A percentile compares a stretch with the other conserved stretches of the same genome.
These are phyloP conservation scores for Apiotrichum porosum DNA, from an alignment of 1,284 basidiomycete genomes.

Conservation along the genomic window DNA sequence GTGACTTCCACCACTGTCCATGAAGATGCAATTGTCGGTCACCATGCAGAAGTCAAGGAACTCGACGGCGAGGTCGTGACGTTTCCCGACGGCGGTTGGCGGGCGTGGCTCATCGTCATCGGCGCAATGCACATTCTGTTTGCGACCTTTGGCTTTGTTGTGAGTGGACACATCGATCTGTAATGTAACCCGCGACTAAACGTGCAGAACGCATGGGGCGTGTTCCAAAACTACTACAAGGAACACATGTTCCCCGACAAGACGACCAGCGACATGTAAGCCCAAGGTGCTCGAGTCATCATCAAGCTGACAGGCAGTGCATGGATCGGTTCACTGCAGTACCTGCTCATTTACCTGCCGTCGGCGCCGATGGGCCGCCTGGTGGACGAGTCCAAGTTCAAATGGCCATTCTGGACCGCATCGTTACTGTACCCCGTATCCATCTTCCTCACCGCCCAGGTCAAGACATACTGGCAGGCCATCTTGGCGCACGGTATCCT, in stretches of 20 bases:
- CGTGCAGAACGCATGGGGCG: conserved; percentile 22
- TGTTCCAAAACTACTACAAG: conserved; percentile 22
- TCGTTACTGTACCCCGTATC: conserved; percentile 52
- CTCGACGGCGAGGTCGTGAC: conserved; percentile 15
- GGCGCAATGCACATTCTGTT: conserved; percentile 19
- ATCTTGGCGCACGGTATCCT: conserved; percentile 14
- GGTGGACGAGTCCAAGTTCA: conserved; percentile 57
- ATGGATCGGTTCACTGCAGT: conserved; percentile 69
- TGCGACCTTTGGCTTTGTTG: conserved; percentile 21
- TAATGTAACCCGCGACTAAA: conserved; percentile 8
- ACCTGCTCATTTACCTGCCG: conserved; percentile 50
- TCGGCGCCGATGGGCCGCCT: conserved; percentile 53
- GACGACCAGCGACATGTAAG: conserved; percentile 15
- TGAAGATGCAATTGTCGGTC: too few species aligned
- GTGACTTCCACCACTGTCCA: too few species aligned
- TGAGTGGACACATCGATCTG: conserved; percentile 9
- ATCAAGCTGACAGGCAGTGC: conserved; percentile 29
- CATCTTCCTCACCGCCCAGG: conserved; percentile 55
- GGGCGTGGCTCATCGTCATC: conserved; percentile 22
- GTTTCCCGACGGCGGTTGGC: conserved; percentile 20
- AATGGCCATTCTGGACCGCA: conserved; percentile 49
- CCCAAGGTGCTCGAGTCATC: neutral
- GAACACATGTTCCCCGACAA: conserved; percentile 12
- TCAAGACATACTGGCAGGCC: conserved; percentile 56
- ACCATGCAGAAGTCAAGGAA: conserved; percentile 4